Evolutionary conservation across 2,329 filamentous ascomycete species (phyloP).

Genomic region (Cryphonectria radicalis): DNA sequence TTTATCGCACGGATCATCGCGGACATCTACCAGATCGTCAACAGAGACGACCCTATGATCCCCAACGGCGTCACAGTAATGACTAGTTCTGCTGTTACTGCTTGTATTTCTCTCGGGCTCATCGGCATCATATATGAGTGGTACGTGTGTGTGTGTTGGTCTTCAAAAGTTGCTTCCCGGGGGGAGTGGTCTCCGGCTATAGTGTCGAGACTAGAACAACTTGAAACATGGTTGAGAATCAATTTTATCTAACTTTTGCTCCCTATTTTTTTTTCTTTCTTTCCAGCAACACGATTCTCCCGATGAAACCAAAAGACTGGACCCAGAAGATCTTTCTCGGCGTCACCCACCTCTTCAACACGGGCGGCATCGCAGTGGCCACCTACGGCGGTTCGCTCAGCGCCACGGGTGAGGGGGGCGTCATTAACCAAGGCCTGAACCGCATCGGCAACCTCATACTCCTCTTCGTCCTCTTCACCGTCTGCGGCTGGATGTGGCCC

Average conservation of each 20-base stretch:
- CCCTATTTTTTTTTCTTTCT: background rate
- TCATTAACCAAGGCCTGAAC: constrained; percentile 29
- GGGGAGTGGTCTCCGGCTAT: no score
- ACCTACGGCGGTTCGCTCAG: constrained; percentile 32
- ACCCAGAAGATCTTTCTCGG: constrained; percentile 34
- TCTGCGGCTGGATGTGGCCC: constrained; percentile 34
- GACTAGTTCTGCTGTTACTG: constrained; percentile 36
- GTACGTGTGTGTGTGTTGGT: constrained; percentile 25
- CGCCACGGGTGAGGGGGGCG: constrained; percentile 25
- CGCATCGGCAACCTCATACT: constrained; percentile 33
- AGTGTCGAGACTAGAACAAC: no score
- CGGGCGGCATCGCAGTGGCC: constrained; percentile 31
- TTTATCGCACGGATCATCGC: constrained; percentile 34
- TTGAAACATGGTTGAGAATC: no score
- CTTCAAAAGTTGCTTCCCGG: no score
- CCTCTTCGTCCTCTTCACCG: constrained; percentile 32
- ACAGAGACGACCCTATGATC: constrained; percentile 30
- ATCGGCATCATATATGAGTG: constrained; percentile 37
- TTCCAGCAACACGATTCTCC: constrained; percentile 22
- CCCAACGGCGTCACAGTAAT: constrained; percentile 35
- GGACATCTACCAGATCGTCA: constrained; percentile 35
- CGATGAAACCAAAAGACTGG: constrained; percentile 15
- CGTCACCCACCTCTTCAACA: constrained; percentile 34
- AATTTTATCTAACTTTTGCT: background rate
- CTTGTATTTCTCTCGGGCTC: constrained; percentile 19